Conservation (phyloP, 345 rosid genomes). For the Cardamine resedifolia region DNA sequence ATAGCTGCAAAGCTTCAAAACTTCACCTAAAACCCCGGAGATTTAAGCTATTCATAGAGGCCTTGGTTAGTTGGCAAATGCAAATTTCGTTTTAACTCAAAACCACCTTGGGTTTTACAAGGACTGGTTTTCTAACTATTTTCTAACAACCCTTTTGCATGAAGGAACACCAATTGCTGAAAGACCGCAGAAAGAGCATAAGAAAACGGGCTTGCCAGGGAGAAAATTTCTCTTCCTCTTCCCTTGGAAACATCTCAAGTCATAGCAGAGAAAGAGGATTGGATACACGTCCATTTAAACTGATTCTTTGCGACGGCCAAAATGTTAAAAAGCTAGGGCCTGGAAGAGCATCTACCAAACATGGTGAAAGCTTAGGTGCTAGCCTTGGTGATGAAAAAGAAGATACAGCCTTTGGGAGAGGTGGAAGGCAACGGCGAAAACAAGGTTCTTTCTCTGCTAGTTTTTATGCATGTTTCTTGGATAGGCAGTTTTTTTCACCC, state of each 20-base stretch:
- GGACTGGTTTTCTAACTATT: slow-evolving; percentile 27
- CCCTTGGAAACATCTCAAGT: slow-evolving; percentile 56
- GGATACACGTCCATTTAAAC: slow-evolving; percentile 62
- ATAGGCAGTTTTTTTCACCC: slow-evolving; percentile 2
- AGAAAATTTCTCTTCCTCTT: slow-evolving; percentile 62
- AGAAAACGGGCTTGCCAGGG: slow-evolving; percentile 69
- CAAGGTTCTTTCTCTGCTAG: slow-evolving; percentile 51
- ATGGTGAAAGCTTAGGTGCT: slow-evolving; percentile 55
- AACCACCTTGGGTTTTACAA: slow-evolving; percentile 24
- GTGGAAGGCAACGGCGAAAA: slow-evolving; percentile 76
- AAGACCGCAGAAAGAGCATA: slow-evolving; percentile 85
- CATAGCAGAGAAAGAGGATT: slow-evolving; percentile 64
- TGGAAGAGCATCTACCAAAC: slow-evolving; percentile 67
- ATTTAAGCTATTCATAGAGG: slow-evolving; percentile 89
- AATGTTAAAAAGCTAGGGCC: slow-evolving; percentile 73
- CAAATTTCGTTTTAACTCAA: slow-evolving; percentile 13
- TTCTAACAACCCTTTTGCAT: slow-evolving; percentile 36
- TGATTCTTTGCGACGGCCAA: slow-evolving; percentile 75
- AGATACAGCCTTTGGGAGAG: slow-evolving; percentile 55
- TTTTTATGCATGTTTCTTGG: slow-evolving; percentile 1
- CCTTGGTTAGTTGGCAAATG: slow-evolving; percentile 71
- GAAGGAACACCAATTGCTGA: slow-evolving; percentile 95
- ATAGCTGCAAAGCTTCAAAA: slow-evolving; percentile 98
- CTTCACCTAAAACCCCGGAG: slow-evolving; percentile 97
- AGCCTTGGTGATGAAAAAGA: slow-evolving; percentile 60